Evolutionary conservation across 2,329 filamentous ascomycete species (phyloP).

Genomic region (Claviceps lovelessii): DNA sequence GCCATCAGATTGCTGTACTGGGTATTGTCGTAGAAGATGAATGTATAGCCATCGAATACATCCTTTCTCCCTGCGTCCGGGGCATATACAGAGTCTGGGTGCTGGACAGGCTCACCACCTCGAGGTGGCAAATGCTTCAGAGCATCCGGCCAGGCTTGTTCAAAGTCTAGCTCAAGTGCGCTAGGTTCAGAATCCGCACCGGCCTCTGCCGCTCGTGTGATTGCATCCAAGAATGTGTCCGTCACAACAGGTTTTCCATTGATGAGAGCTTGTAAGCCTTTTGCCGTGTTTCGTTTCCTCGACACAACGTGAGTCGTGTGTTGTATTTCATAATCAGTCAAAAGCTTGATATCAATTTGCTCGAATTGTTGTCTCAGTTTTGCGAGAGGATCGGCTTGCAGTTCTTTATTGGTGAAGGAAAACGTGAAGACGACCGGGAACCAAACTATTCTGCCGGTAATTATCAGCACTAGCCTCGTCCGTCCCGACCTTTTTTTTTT

Average conservation of each 20-base stretch:
- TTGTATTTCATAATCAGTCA: conserved; percentile 53
- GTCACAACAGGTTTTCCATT: conserved; percentile 67
- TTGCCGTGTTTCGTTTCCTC: conserved; percentile 78
- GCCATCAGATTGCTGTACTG: conserved; percentile 66
- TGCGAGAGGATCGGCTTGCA: conserved; percentile 50
- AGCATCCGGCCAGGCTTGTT: conserved; percentile 63
- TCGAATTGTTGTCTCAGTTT: conserved; percentile 54
- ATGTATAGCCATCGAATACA: conserved; percentile 76
- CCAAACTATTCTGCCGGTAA: conserved; percentile 53
- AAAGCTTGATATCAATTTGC: conserved; percentile 76
- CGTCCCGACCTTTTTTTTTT: not conserved
- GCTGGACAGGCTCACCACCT: conserved; percentile 59
- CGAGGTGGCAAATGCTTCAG: conserved; percentile 56
- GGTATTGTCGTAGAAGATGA: conserved; percentile 64
- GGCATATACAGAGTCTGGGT: conserved; percentile 53
- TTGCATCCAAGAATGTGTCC: conserved; percentile 56
- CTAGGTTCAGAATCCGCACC: conserved; percentile 35
- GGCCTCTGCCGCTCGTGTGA: conserved; percentile 44
- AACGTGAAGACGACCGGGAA: conserved; percentile 68
- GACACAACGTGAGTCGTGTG: conserved; percentile 79
- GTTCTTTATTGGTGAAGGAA: conserved; percentile 50
- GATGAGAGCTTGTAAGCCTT: conserved; percentile 73
- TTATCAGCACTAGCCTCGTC: not conserved
- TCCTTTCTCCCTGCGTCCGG: conserved; percentile 52
- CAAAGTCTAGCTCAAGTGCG: conserved; percentile 65